Base-by-base conservation (phyloP, 257 asterid genomes). In the Leptodermis oblonga region DNA sequence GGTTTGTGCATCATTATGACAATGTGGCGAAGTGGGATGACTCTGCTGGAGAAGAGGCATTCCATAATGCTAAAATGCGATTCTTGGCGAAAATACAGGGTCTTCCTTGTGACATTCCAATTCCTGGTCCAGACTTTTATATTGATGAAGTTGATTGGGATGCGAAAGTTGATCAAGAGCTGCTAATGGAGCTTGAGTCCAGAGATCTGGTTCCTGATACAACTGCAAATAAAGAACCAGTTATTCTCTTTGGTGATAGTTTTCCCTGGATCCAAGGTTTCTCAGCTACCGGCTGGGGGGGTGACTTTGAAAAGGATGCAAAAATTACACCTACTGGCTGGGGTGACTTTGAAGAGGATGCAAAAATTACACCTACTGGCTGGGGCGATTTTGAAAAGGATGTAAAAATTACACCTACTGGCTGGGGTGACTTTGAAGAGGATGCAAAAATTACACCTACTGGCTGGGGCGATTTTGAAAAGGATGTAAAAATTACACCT, bases 31-130 rank as follows among this genome's bases (percentile, higher is more conserved):
- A 79, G 14, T 90, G 97, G 97, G 68, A 90, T 22, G 96, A 85
- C 81, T 90, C 92, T 18, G 96, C 94, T 14, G 95, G 85, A 30
- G 81, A 85, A 76, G 95, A 86, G 67, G 95, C 95, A 5, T 85
- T 90, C 68, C 66, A 55, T 25, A 79, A 75, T 36, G 96, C 96
- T 4, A 90, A 88, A 78, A 81, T 71, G 31, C 84, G 91, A n/a
- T 90, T 81, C 79, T 88, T 87, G 88, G 86, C 92, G 7, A 73
- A 85, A 56, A 74, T 74, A 51, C 83, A 80, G 8, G 88, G 90
- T 41, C 62, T 74, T 64, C 81, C 86, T 17, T 88, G 90, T 52
- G 83, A 80, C 31, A 36, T 71, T 60, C 30, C 82, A 2, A 43
- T 73, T 73, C 97, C 96, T 4, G 83, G 83, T 76, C 95, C 90